Conservation (phyloP, 441 rosid genomes). For the Syzygium malaccense region DNA sequence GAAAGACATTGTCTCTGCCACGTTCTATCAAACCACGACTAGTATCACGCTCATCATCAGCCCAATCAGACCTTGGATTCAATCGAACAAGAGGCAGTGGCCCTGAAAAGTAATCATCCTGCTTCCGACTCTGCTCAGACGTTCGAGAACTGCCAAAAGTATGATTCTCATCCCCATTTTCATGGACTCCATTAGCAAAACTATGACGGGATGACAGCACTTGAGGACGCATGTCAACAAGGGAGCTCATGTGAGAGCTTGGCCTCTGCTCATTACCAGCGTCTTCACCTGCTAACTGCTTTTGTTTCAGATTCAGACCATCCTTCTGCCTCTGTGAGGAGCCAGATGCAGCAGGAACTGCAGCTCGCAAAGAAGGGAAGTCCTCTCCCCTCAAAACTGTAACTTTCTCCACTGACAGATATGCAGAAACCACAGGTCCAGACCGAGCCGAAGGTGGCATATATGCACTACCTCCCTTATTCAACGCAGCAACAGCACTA, state of each 20-base stretch:
- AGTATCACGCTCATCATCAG: slow-evolving; percentile 98
- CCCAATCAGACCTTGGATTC: slow-evolving; percentile 96
- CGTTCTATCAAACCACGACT: slow-evolving; percentile 54
- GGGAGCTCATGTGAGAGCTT: slow-evolving; percentile 24
- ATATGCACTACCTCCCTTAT: slow-evolving; percentile 33
- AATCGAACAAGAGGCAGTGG: slow-evolving; percentile 72
- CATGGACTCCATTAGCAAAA: slow-evolving; percentile 27
- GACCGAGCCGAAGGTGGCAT: slow-evolving; percentile 45
- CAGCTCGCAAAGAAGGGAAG: slow-evolving; percentile 87
- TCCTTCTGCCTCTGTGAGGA: slow-evolving; percentile 74
- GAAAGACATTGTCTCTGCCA: slow-evolving; percentile 55
- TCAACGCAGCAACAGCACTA: slow-evolving; percentile 35
- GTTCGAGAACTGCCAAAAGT: slow-evolving; percentile 26
- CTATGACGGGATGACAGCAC: slow-evolving; percentile 32
- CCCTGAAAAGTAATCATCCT: slow-evolving; percentile 52
- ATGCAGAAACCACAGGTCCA: slow-evolving; percentile 25
- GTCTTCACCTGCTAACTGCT: slow-evolving; percentile 42
- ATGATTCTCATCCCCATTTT: slow-evolving; percentile 21
- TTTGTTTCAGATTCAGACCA: slow-evolving; percentile 52
- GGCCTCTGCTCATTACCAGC: slow-evolving; percentile 30
- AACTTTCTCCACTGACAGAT: slow-evolving; percentile 39
- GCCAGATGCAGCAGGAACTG: slow-evolving; percentile 47
- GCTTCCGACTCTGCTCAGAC: slow-evolving; percentile 44
- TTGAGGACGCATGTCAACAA: slow-evolving; percentile 55
- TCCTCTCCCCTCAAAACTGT: slow-evolving; percentile 85